phyloP scores from a whole-genome alignment of 2,329 filamentous ascomycete species.

The Thelonectria rubi region DNA sequence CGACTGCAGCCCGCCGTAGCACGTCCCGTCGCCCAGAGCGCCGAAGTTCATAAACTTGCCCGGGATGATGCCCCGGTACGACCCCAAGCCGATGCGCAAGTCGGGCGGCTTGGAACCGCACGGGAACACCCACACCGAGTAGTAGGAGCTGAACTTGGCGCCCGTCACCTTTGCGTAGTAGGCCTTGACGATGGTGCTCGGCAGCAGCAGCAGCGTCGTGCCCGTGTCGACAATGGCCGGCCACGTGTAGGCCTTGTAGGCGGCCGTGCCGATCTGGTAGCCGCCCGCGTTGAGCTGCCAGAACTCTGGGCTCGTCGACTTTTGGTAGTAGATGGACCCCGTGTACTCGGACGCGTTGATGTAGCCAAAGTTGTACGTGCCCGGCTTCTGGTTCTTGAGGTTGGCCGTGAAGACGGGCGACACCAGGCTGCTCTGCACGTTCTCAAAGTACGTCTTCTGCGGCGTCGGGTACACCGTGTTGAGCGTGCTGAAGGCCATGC shows the following conservation, averaged over 20 bases:
- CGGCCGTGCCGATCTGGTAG: constrained; percentile 59
- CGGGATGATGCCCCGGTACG: constrained; percentile 48
- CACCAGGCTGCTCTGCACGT: constrained; percentile 42
- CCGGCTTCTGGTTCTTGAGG: constrained; percentile 44
- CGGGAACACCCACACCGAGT: constrained; percentile 67
- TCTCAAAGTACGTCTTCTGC: constrained; percentile 50
- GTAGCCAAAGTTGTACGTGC: constrained; percentile 55
- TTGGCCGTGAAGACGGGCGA: constrained; percentile 52
- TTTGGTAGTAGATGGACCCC: constrained; percentile 64
- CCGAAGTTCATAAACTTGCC: constrained; percentile 52
- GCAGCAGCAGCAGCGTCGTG: constrained; percentile 71
- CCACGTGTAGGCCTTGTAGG: constrained; percentile 45
- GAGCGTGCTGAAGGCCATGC: constrained; percentile 44
- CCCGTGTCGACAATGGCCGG: constrained; percentile 75
- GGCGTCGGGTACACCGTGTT: constrained; percentile 47
- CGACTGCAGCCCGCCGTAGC: constrained; percentile 52
- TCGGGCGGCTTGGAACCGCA: constrained; percentile 62
- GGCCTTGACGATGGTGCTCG: constrained; percentile 58
- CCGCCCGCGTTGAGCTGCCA: constrained; percentile 69
- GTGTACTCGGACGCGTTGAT: constrained; percentile 66
- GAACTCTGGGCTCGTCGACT: constrained; percentile 62
- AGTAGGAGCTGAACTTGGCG: constrained; percentile 53
- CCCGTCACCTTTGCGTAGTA: constrained; percentile 69
- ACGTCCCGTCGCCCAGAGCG: constrained; percentile 36
- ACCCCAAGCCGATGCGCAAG: constrained; percentile 48